Evolutionary conservation across 2,329 filamentous ascomycete genomes (phyloP).

Genomic region (Chrysoporthe austroafricana): DNA sequence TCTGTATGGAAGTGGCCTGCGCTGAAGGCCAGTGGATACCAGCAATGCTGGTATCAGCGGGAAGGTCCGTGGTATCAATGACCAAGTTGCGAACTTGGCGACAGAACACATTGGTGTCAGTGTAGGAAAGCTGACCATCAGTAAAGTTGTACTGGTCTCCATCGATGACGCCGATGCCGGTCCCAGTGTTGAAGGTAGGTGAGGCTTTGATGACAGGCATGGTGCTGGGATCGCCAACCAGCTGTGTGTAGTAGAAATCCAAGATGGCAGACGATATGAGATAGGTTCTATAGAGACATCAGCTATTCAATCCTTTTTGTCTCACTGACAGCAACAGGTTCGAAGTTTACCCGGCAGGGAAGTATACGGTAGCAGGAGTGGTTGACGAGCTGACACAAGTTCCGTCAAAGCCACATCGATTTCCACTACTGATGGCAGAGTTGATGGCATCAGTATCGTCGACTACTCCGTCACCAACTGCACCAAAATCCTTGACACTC

Average conservation of each 20-base stretch:
- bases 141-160: constrained; percentile 48
- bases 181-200: constrained; percentile 45
- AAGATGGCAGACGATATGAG: constrained; percentile 70
- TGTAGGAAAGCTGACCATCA: constrained; percentile 49
- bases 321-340: neutral
- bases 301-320: neutral
- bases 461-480: constrained; percentile 46
- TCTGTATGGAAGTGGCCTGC: constrained; percentile 64
- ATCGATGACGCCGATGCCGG: constrained; percentile 51
- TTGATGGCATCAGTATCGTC: constrained; percentile 62
- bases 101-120: constrained; percentile 63
- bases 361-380: constrained; percentile 37
- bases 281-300: constrained; percentile 55
- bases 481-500: constrained; percentile 52
- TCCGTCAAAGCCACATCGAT: constrained; percentile 46
- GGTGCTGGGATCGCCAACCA: constrained; percentile 70
- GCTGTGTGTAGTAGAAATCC: constrained; percentile 78
- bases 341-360: constrained; percentile 33
- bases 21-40: constrained; percentile 73
- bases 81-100: constrained; percentile 62
- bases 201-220: constrained; percentile 60
- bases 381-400: constrained; percentile 39
- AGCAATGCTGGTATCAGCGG: constrained; percentile 46
- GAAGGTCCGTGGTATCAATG: constrained; percentile 58
- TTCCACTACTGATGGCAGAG: constrained; percentile 47